Percentiles rank a stretch among this genome's conserved stretches.
Evolutionary conservation across 148 eudicot genomes (phyloP).

Genomic region (Suaeda aralocaspica): DNA sequence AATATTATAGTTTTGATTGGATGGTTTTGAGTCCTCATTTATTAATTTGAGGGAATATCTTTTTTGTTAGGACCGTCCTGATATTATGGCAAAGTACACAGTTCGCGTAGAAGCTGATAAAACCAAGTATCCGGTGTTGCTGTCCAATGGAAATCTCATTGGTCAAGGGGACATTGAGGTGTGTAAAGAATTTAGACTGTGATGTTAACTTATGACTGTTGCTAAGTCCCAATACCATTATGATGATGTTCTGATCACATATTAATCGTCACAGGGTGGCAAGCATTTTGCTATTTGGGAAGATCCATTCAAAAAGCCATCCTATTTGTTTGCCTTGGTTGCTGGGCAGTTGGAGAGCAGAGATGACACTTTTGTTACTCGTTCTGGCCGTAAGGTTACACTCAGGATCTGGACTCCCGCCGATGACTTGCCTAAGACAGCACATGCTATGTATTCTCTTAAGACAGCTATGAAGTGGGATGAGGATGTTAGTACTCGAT

Average conservation of each 20-base stretch:
- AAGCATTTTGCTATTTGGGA: conserved; percentile 92
- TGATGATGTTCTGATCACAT: not conserved
- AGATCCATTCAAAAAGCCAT: conserved; percentile 97
- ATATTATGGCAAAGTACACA: conserved; percentile 96
- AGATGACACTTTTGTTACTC: conserved; percentile 78
- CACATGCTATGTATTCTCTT: conserved; percentile 97
- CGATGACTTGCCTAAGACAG: conserved; percentile 82
- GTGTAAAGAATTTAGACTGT: conserved; percentile 17
- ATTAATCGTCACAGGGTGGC: conserved; percentile 52
- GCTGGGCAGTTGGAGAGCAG: conserved; percentile 94
- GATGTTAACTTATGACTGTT: not conserved
- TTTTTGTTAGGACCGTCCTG: conserved; percentile 83
- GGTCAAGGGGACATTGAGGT: conserved; percentile 95
- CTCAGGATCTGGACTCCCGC: conserved; percentile 93
- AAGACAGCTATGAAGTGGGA: conserved; percentile 99
- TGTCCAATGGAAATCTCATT: conserved; percentile 91
- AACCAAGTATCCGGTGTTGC: conserved; percentile 75
- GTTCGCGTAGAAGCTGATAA: conserved; percentile 92
- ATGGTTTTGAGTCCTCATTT: not conserved
- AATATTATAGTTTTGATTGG: not conserved
- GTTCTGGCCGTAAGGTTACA: conserved; percentile 84
- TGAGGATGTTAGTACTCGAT: conserved; percentile 65
- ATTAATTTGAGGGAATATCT: conserved; percentile 4
- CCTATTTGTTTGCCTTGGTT: conserved; percentile 94
- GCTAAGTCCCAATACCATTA: conserved; percentile 7